phyloP scores from a whole-genome alignment of 495 filamentous ascomycete genomes.

The Lophium mytilinum region DNA sequence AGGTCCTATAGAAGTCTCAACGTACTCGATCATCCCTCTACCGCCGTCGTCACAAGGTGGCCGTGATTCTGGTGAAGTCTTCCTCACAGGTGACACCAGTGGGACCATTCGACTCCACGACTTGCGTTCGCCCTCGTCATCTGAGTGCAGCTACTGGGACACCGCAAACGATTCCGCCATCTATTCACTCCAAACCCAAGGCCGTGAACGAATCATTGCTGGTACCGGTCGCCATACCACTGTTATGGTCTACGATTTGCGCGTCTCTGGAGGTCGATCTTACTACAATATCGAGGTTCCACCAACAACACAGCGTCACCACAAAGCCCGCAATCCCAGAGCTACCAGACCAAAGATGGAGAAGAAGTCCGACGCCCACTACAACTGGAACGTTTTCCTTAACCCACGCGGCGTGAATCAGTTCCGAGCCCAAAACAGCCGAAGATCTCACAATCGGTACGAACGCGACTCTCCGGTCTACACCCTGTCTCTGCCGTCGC shows the following conservation, averaged over 20 bases:
- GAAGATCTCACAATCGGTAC: constrained; percentile 18
- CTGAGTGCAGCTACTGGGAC: constrained; percentile 46
- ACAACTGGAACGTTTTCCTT: constrained; percentile 18
- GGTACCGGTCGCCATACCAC: constrained; percentile 49
- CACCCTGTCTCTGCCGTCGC: constrained; percentile 49
- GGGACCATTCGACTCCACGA: constrained; percentile 59
- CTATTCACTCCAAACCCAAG: constrained; percentile 52
- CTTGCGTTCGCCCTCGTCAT: constrained; percentile 45
- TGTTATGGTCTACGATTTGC: constrained; percentile 59
- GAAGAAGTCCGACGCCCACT: not conserved
- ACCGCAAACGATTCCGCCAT: constrained; percentile 47
- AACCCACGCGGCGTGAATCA: constrained; percentile 11
- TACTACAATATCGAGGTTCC: constrained; percentile 24
- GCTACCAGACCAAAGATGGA: not conserved
- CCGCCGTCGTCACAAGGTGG: constrained; percentile 28
- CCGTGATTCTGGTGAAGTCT: constrained; percentile 40
- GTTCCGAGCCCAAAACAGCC: not conserved
- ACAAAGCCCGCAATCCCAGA: not conserved
- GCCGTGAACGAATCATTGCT: constrained; percentile 48
- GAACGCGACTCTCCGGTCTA: constrained; percentile 43
- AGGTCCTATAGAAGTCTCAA: constrained; percentile 15
- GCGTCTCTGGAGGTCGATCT: constrained; percentile 40
- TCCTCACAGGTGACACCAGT: constrained; percentile 56
- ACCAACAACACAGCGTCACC: not conserved
- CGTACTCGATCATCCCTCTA: constrained; percentile 48